Conservation (phyloP, 169 alveolate species). For the Plasmodium vinckei region DNA sequence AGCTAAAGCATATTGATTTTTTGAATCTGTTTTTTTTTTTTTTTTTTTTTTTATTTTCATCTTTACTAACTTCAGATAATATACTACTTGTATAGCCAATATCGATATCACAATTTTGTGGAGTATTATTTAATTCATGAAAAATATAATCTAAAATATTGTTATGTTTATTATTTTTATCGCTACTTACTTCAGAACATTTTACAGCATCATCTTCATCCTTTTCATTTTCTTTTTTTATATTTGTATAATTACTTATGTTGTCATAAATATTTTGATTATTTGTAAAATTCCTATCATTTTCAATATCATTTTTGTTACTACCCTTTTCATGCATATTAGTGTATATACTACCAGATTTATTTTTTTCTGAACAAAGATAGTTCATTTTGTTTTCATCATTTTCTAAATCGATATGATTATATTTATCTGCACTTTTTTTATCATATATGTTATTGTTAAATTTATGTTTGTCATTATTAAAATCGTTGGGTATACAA, state of each 20-base stretch:
- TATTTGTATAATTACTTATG: too few species aligned
- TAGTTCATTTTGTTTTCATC: too few species aligned
- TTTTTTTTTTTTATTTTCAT: neutral
- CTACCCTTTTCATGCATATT: too few species aligned
- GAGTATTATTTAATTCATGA: conserved; percentile 22
- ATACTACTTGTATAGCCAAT: neutral
- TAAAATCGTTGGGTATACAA: too few species aligned
- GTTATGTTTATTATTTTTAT: neutral
- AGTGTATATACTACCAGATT: too few species aligned
- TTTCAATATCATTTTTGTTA: neutral
- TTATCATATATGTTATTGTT: too few species aligned
- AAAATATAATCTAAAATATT: conserved; percentile 5
- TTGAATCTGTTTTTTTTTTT: neutral
- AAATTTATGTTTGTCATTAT: too few species aligned
- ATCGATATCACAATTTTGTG: neutral
- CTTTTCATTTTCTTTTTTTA: neutral
- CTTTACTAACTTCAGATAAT: neutral
- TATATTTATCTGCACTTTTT: too few species aligned
- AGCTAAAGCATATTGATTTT: neutral
- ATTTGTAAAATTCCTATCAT: neutral
- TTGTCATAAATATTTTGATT: neutral
- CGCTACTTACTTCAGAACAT: neutral
- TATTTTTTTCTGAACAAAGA: too few species aligned
- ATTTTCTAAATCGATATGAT: too few species aligned
- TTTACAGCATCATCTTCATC: neutral